Percentiles rank a stretch among this genome's conserved stretches.
phyloP scores from a whole-genome alignment of 2,329 filamentous ascomycete species.

The Pseudogymnoascus sp. region DNA sequence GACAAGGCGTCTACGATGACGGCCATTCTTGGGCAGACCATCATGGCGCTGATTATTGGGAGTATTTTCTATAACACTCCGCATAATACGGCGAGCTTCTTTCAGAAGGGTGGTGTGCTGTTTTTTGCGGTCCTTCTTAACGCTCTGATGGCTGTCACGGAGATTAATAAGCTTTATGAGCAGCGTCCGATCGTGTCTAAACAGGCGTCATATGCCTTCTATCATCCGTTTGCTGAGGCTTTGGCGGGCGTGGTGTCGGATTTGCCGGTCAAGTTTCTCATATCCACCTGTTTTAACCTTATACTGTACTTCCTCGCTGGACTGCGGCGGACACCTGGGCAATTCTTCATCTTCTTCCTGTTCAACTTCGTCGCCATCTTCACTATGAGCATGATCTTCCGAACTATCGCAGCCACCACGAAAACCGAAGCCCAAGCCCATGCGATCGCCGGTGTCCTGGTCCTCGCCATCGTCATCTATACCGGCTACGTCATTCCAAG shows the following conservation, averaged over 20 bases:
- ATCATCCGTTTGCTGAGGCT: slow-evolving; percentile 46
- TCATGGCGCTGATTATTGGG: slow-evolving; percentile 55
- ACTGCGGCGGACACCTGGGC: slow-evolving; percentile 60
- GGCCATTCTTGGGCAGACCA: slow-evolving; percentile 20
- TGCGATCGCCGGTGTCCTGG: slow-evolving; percentile 48
- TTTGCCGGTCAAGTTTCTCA: slow-evolving; percentile 50
- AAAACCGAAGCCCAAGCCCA: slow-evolving; percentile 58
- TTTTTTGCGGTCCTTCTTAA: slow-evolving; percentile 63
- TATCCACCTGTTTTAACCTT: slow-evolving; percentile 45
- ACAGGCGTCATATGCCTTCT: slow-evolving; percentile 38
- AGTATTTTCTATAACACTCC: slow-evolving; percentile 55
- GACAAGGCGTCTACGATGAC: slow-evolving; percentile 26
- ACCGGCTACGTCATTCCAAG: slow-evolving; percentile 34
- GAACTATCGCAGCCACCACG: slow-evolving; percentile 66
- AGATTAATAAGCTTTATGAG: slow-evolving; percentile 60
- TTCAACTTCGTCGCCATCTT: slow-evolving; percentile 65
- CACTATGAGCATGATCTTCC: slow-evolving; percentile 78
- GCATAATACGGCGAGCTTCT: slow-evolving; percentile 48
- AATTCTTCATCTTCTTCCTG: slow-evolving; percentile 80
- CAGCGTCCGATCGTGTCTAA: slow-evolving; percentile 42
- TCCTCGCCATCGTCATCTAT: slow-evolving; percentile 17
- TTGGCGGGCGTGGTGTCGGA: slow-evolving; percentile 48
- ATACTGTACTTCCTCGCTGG: slow-evolving; percentile 70
- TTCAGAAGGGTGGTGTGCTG: slow-evolving; percentile 50
- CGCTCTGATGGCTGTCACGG: slow-evolving; percentile 53